These are phyloP conservation scores for Aspergillus wentii DNA, from an alignment of 495 filamentous ascomycete species.

Conservation along the genomic window DNA sequence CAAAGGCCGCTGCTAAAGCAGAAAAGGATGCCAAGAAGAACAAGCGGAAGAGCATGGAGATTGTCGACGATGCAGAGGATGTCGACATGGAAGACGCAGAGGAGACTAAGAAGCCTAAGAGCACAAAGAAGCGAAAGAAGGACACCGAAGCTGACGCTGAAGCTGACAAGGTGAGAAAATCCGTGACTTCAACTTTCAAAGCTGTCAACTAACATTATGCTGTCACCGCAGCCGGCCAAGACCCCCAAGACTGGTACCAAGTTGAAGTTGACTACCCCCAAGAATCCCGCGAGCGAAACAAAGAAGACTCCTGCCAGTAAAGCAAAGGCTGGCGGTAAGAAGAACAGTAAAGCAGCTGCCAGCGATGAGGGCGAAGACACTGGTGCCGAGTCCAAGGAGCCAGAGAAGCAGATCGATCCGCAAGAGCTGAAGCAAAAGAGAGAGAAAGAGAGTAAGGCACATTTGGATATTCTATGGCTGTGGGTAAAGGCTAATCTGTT, in stretches of 20 bases:
- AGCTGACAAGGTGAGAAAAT: slow-evolving; percentile 55
- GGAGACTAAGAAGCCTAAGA: slow-evolving; percentile 49
- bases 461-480: not conserved
- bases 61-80: slow-evolving; percentile 57
- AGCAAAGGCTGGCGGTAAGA: slow-evolving; percentile 48
- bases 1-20: slow-evolving; percentile 56
- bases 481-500: slow-evolving; percentile 5
- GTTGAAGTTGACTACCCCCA: slow-evolving; percentile 49
- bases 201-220: slow-evolving; percentile 15
- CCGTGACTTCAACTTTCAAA: not conserved
- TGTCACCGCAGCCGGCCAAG: slow-evolving; percentile 43
- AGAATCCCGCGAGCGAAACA: slow-evolving; percentile 38
- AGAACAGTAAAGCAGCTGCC: slow-evolving; percentile 32
- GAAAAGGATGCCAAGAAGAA: slow-evolving; percentile 57
- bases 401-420: slow-evolving; percentile 50
- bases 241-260: slow-evolving; percentile 55
- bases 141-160: slow-evolving; percentile 61
- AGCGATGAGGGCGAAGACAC: slow-evolving; percentile 42
- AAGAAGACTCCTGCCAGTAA: slow-evolving; percentile 54
- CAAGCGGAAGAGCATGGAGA: slow-evolving; percentile 56
- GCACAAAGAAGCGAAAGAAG: slow-evolving; percentile 66
- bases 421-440: slow-evolving; percentile 61
- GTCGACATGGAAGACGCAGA: slow-evolving; percentile 71
- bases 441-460: slow-evolving; percentile 60
- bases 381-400: slow-evolving; percentile 39